phyloP scores from a whole-genome alignment of 441 rosid species.

The Pelargonium fulgidum region DNA sequence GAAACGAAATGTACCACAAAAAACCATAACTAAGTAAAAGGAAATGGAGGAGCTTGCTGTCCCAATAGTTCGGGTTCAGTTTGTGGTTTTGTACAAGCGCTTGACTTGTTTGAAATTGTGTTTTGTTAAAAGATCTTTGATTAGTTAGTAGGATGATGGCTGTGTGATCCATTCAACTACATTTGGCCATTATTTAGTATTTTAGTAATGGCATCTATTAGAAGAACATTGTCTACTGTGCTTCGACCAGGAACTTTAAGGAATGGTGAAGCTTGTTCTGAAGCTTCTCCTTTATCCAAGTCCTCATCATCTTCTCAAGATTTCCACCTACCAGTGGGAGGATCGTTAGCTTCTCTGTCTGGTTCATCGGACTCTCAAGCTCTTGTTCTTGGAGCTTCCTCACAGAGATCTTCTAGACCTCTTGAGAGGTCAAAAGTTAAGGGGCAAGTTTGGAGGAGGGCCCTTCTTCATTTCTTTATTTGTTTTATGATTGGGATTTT shows the following conservation, averaged over 20 bases:
- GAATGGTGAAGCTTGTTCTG: constrained; percentile 45
- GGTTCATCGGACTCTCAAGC: constrained; percentile 39
- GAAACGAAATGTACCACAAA: background rate
- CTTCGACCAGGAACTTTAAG: constrained; percentile 38
- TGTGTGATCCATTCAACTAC: background rate
- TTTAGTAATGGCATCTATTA: constrained; percentile 47
- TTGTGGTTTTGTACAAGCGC: background rate
- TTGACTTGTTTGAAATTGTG: too few relatives aligned
- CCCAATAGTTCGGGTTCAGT: background rate
- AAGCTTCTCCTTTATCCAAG: constrained; percentile 57
- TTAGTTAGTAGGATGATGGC: background rate
- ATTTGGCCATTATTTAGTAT: background rate
- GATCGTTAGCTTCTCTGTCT: constrained; percentile 33
- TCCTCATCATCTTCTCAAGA: constrained; percentile 36
- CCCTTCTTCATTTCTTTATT: constrained; percentile 39
- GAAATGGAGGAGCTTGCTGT: background rate
- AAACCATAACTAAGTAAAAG: background rate
- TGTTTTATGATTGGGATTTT: constrained; percentile 49
- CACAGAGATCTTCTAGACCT: constrained; percentile 38
- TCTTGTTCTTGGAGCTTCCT: constrained; percentile 26
- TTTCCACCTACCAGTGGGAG: constrained; percentile 29
- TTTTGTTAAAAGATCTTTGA: too few relatives aligned
- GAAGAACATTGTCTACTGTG: constrained; percentile 52
- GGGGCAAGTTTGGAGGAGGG: constrained; percentile 48
- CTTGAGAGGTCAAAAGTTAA: constrained; percentile 41